Base-by-base conservation (phyloP, 306 rosid species). In the Biancaea sappan region DNA sequence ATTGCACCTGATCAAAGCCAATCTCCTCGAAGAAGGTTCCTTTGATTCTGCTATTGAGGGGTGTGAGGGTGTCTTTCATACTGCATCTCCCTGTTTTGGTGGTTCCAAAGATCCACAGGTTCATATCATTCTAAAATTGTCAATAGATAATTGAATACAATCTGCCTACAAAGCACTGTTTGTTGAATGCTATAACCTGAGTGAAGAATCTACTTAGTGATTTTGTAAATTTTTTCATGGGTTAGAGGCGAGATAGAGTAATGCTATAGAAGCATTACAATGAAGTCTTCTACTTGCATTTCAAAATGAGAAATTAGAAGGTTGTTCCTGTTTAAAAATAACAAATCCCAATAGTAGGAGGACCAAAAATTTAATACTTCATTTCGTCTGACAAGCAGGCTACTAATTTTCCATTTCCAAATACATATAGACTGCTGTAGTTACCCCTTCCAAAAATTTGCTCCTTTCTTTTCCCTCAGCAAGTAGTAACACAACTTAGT, bases 21-120 rank as follows among this genome's bases (percentile, higher is more conserved):
- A 60, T 59, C 66, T 60, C 6, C 5, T 32, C 13, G 66, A 60
- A 34, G 44, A 60, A 8, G 66, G 44, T 31, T 60, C 16, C 12
- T 60, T 59, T 60, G 66, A 60, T 7, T 3, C 0, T 3, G 66
- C 66, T 8, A 22, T 18, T 32, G 44, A 60, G 43, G 66, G 66
- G 2, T 60, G 66, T 34, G 66, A 31, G 22, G 66, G 66, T 9
- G 66, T 60, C 16, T 60, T 60, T 4, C 66, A 60, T 8, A 18
- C 66, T 60, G 91, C 92, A 24, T 88, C 87, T 4, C 88, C 90
- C 1, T 74, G 82, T 16, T 2, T 0, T 1, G 0, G 5, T 0
- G 3, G 7, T 15, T 24, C 24, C 64, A 19, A 57, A 0, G 80
- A 86, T 9, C 87, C 94, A 15, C 90, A 88, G 90, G 93, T 85